Conservation (phyloP, 1,284 basidiomycete genomes). For the Tilletia horrida region DNA sequence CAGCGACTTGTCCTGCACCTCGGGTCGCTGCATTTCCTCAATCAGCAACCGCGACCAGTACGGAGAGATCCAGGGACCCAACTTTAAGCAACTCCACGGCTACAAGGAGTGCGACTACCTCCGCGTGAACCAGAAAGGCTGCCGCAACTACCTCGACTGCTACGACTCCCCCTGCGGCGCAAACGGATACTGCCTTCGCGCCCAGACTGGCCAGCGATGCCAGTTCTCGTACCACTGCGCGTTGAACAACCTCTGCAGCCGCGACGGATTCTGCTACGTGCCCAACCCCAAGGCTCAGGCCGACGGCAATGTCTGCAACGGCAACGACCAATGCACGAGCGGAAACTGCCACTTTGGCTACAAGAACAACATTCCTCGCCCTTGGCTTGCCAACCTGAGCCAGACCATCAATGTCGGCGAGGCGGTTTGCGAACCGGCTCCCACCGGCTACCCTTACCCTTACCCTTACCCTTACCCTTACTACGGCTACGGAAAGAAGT, state of each 20-base stretch:
- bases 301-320: not conserved
- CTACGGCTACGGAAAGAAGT: too few relatives aligned
- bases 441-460: too few relatives aligned
- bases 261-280: not conserved
- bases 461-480: too few relatives aligned
- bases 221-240: slow-evolving; percentile 10
- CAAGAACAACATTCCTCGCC: too few relatives aligned
- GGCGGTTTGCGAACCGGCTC: too few relatives aligned
- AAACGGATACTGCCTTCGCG: slow-evolving; percentile 6
- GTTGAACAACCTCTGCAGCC: not conserved
- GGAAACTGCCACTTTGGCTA: not conserved
- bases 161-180: not conserved
- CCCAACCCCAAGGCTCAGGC: slow-evolving; percentile 8
- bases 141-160: not conserved
- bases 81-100: not conserved
- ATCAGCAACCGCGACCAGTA: slow-evolving; percentile 7
- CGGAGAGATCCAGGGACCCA: slow-evolving; percentile 11
- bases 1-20: not conserved
- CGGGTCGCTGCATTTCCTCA: not conserved
- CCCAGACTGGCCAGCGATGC: not conserved
- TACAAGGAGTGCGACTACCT: slow-evolving; percentile 16
- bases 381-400: too few relatives aligned
- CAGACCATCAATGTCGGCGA: too few relatives aligned
- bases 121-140: slow-evolving; percentile 1
- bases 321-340: slow-evolving; percentile 2